These are phyloP conservation scores for Quercus engelmannii DNA, from an alignment of 306 rosid genomes.

Conservation along the genomic window DNA sequence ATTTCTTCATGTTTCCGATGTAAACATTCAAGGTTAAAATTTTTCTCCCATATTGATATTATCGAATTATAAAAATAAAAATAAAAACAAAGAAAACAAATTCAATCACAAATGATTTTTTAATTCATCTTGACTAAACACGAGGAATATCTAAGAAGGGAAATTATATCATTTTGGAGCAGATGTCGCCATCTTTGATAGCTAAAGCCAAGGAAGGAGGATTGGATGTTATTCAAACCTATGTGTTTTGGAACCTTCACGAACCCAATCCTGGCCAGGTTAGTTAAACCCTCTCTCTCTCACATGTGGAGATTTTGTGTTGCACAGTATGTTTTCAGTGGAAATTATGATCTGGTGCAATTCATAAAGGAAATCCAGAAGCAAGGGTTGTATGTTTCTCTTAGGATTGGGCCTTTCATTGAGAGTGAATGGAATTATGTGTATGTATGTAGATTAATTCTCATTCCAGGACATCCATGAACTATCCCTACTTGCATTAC, in stretches of 20 bases:
- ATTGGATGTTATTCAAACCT: no score
- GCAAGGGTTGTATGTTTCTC: conserved; percentile 69
- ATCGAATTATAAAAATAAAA: no score
- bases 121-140: conserved; percentile 15
- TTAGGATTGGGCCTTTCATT: conserved; percentile 92
- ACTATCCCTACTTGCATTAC: no score
- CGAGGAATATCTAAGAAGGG: conserved; percentile 6
- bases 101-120: not conserved
- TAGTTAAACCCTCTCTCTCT: no score
- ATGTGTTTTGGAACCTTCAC: no score
- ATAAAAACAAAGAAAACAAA: no score
- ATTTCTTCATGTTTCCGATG: no score
- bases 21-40: no score
- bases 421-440: conserved; percentile 88
- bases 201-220: conserved; percentile 90
- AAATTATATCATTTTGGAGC: conserved; percentile 11
- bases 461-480: no score
- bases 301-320: not conserved
- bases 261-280: no score
- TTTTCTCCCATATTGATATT: no score
- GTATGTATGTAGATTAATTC: conserved; percentile 25
- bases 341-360: conserved; percentile 56
- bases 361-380: conserved; percentile 70
- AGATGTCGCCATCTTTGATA: conserved; percentile 92
- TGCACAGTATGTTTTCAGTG: conserved; percentile 64